These are phyloP conservation scores for Cladosporium cucumerinum DNA, from an alignment of 2,329 filamentous ascomycete species.

Conservation along the genomic window DNA sequence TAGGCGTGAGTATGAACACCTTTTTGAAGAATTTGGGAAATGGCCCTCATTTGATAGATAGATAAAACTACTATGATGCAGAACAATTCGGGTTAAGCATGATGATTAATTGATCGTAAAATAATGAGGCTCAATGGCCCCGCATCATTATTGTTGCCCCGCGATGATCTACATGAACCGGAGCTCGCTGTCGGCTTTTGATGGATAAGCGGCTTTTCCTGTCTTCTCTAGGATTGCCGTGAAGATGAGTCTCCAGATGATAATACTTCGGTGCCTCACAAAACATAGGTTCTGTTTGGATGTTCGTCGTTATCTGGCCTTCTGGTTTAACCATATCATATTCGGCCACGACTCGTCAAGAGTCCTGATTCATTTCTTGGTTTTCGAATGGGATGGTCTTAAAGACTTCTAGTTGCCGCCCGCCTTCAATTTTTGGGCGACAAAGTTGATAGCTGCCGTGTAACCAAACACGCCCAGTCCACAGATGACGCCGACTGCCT, in stretches of 20 bases:
- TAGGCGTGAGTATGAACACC: background rate
- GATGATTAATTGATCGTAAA: background rate
- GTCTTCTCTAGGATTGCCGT: constrained; percentile 4
- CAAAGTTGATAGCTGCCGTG: constrained; percentile 45
- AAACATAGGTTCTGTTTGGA: background rate
- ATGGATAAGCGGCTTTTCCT: constrained; percentile 1
- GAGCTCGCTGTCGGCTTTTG: constrained; percentile 10
- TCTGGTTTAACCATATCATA: background rate
- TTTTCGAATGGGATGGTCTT: background rate
- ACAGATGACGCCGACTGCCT: constrained; percentile 70
- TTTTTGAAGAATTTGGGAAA: background rate
- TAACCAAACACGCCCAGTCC: constrained; percentile 56
- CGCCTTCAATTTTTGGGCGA: constrained; percentile 28
- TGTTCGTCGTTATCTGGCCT: background rate
- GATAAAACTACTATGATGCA: background rate
- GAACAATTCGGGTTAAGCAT: background rate
- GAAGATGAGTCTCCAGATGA: background rate
- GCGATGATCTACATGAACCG: background rate
- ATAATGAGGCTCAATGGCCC: background rate
- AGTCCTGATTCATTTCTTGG: background rate
- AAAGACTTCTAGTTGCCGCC: background rate
- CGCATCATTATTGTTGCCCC: constrained; percentile 7
- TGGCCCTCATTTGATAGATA: background rate
- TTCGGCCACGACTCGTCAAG: background rate
- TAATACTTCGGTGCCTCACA: background rate